phyloP scores from a whole-genome alignment of 73 alveolate species.

The Paramecium primaurelia region DNA sequence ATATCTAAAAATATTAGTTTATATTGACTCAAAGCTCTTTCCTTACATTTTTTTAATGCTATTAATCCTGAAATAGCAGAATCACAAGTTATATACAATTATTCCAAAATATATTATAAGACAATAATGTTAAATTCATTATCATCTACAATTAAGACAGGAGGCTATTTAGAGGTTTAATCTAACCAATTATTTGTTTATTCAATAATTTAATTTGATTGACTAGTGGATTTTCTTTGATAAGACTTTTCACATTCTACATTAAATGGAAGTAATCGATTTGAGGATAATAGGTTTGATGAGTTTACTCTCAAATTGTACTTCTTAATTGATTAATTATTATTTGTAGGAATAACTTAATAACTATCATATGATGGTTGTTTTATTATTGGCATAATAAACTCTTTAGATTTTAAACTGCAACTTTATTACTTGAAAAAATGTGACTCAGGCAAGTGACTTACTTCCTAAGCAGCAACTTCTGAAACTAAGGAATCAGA shows the following conservation, averaged over 20 bases:
- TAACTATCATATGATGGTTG: background rate
- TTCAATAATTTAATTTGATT: background rate
- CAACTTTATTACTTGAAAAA: background rate
- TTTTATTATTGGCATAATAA: background rate
- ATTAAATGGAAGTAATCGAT: background rate
- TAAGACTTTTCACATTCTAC: background rate
- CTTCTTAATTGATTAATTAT: background rate
- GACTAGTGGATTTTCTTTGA: background rate
- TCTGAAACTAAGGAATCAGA: background rate
- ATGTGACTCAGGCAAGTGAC: background rate
- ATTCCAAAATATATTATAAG: background rate
- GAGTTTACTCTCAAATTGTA: background rate
- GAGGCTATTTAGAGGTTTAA: background rate
- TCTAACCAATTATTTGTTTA: constrained; percentile 11
- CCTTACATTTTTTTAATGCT: background rate
- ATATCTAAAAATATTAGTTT: constrained; percentile 11
- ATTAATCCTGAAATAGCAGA: constrained; percentile 22
- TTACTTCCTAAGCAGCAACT: background rate
- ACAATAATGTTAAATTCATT: constrained; percentile 33
- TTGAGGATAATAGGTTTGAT: background rate
- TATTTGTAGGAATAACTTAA: background rate
- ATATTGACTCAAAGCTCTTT: background rate
- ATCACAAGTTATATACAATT: background rate
- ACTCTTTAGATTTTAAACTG: background rate
- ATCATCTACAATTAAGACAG: constrained; percentile 35